Evolutionary conservation across 345 rosid species (phyloP), one percentile per base, ranked within the genome.

Genomic region (Linum tenue): DNA sequence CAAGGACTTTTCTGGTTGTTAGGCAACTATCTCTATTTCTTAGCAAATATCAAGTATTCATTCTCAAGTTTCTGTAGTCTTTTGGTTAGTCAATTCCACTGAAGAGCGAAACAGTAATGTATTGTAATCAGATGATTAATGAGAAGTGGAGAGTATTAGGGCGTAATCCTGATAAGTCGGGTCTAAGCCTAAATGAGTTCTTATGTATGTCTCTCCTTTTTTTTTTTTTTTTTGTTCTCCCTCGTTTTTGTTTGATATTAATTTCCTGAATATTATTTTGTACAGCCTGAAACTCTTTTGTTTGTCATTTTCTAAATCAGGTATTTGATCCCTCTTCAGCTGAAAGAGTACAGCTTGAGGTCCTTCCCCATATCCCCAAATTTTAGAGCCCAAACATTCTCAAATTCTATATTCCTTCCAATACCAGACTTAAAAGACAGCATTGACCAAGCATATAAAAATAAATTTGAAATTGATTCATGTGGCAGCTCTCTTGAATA

Each of bases 381-480:
- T 43, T 43, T 43, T 4, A 43, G 10, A 11, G 1, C 50, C 44
- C 9, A 8, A 41, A 41, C 44, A 4, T 41, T 8, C 44, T 41
- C 44, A 4, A 41, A 4, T 41, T 41, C 44, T 41, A 41, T 41
- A 41, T 41, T 44, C 10, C 51, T 44, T 14, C 51, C 51, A 44
- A 44, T 44, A 44, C 2, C 53, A 41, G 44, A 41, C 44, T 41
- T 4, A 41, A 41, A 41, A 41, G 44, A 22, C 9, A 41, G 44
- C 44, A 48, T 5, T 37, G 12, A 3, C 11, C 60, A 1, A 37
- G n/a, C 22, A 73, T 63, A 72, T 84, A 67, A 61, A 63, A 68
- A 58, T 59, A 80, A 64, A 61, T 17, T 22, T 17, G 60, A 55
- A 64, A 31, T 56, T 60, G 39, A 55, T 51, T 59, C 51, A 66